Evolutionary conservation across 2,329 filamentous ascomycete genomes (phyloP).

Genomic region (Lecanicillium sp.): DNA sequence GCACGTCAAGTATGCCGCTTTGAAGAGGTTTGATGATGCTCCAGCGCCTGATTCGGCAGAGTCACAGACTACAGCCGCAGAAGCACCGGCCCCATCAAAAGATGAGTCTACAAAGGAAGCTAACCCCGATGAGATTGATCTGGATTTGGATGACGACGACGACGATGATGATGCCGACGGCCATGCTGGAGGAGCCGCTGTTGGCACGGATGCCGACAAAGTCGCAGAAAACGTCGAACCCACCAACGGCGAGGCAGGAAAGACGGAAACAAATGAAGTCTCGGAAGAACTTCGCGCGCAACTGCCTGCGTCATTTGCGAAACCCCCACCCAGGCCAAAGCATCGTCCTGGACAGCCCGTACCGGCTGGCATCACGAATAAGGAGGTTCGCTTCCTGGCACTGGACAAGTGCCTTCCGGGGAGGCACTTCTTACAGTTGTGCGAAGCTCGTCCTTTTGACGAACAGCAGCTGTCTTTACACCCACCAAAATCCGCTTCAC

Average conservation of each 20-base stretch:
- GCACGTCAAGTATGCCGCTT: conserved; percentile 78
- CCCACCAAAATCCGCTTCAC: conserved; percentile 12
- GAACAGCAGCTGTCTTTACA: conserved; percentile 15
- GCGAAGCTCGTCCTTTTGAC: conserved; percentile 50
- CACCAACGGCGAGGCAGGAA: not conserved
- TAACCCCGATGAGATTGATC: conserved; percentile 65
- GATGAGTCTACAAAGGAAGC: conserved; percentile 12
- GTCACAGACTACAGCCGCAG: not conserved
- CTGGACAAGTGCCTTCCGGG: conserved; percentile 84
- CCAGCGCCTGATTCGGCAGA: not conserved
- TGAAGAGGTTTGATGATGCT: conserved; percentile 47
- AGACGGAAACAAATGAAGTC: conserved; percentile 28
- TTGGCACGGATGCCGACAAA: conserved; percentile 1
- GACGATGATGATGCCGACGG: conserved; percentile 19
- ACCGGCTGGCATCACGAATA: conserved; percentile 69
- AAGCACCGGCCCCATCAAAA: no score
- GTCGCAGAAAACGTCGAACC: conserved; percentile 2
- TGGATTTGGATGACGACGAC: conserved; percentile 54
- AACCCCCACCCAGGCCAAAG: conserved; percentile 24
- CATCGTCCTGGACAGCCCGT: conserved; percentile 51
- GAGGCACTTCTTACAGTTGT: conserved; percentile 74
- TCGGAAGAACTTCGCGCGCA: conserved; percentile 61
- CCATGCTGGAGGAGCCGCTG: conserved; percentile 10
- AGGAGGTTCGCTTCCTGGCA: conserved; percentile 73
- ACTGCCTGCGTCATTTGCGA: conserved; percentile 68